Percentiles rank a stretch among this genome's conserved stretches.
Evolutionary conservation across 305 asterid species (phyloP).

Genomic region (Fraxinus velutina): DNA sequence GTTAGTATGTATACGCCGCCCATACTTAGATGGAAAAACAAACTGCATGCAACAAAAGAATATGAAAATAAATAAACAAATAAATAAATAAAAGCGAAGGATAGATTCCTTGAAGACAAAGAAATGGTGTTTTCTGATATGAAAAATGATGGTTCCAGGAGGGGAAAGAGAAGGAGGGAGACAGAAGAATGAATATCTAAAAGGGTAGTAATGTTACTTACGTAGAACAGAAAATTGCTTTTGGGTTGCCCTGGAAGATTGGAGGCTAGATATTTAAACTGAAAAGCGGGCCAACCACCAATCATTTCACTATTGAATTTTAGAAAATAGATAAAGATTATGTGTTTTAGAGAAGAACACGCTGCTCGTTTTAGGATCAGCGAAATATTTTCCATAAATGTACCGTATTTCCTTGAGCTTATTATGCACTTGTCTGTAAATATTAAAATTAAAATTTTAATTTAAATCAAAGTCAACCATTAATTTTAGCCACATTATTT

Average conservation of each 20-base stretch:
- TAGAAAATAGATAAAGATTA: slow-evolving; percentile 23
- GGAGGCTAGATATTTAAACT: slow-evolving; percentile 31
- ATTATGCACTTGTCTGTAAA: too few species aligned
- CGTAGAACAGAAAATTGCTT: neutral
- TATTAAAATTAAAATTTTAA: too few species aligned
- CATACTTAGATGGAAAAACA: neutral
- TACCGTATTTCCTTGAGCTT: neutral
- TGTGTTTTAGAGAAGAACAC: slow-evolving; percentile 54
- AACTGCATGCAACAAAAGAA: neutral
- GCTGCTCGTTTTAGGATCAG: slow-evolving; percentile 48
- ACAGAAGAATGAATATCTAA: neutral
- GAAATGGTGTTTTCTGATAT: neutral
- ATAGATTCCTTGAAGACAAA: neutral
- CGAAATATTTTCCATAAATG: neutral
- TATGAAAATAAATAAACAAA: neutral
- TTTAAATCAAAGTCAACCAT: too few species aligned
- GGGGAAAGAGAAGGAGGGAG: neutral
- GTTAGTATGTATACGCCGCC: neutral
- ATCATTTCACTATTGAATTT: neutral
- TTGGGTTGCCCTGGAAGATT: slow-evolving; percentile 29
- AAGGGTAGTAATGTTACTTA: slow-evolving; percentile 20
- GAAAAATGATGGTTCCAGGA: neutral
- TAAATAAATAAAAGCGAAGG: neutral
- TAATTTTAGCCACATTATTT: too few species aligned
- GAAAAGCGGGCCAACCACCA: neutral